Conservation (phyloP, 345 rosid genomes). For the Gossypium rotundifolium region DNA sequence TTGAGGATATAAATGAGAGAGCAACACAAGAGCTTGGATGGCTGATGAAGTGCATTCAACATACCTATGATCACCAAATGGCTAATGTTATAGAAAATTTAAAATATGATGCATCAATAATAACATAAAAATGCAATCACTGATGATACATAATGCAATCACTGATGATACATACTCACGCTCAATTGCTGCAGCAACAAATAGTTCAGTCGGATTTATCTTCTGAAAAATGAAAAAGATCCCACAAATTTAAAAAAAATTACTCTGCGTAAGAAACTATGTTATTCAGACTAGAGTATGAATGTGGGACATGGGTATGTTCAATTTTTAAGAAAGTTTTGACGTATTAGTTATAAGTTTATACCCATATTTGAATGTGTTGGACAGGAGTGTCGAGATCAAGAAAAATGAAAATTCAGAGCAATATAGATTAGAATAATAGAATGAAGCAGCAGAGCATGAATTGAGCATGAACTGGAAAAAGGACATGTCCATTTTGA, state of each 20-base stretch:
- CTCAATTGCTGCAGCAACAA: slow-evolving; percentile 7
- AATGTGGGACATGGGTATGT: neutral
- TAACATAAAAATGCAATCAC: slow-evolving; percentile 6
- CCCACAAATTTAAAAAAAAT: neutral
- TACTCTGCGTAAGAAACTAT: neutral
- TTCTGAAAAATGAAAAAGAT: neutral
- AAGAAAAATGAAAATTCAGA: neutral
- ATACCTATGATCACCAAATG: neutral
- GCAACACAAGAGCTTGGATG: slow-evolving; percentile 3
- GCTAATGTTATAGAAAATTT: neutral
- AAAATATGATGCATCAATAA: neutral
- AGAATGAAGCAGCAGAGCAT: neutral
- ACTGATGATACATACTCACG: neutral
- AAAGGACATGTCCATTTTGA: neutral
- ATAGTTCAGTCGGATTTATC: slow-evolving; percentile 8
- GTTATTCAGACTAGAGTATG: neutral
- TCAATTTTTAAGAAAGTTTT: neutral
- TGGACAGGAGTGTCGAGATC: neutral
- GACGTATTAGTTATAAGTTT: neutral
- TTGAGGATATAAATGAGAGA: neutral
- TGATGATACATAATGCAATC: slow-evolving; percentile 1
- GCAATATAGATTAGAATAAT: neutral
- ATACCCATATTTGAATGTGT: neutral
- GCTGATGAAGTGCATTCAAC: slow-evolving; percentile 10
- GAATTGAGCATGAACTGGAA: slow-evolving; percentile 1